phyloP scores from a whole-genome alignment of 805 yeast species.

The Suhomyces sp. region DNA sequence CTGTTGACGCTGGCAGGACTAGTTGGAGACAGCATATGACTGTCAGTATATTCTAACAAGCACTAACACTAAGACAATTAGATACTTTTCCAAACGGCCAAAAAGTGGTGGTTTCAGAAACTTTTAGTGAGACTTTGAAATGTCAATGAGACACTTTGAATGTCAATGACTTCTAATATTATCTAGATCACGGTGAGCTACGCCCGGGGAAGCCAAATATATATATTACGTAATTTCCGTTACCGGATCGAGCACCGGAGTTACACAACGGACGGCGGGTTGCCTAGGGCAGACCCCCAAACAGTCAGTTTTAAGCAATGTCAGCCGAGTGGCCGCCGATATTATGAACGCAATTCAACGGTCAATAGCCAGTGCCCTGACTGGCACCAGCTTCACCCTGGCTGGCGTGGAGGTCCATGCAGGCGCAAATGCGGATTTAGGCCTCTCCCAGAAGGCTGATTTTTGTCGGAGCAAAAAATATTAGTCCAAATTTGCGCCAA shows the following conservation, averaged over 20 bases:
- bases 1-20: background rate
- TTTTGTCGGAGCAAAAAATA: background rate
- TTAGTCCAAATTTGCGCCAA: background rate
- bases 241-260: background rate
- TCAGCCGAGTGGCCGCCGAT: background rate
- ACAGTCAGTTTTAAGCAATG: background rate
- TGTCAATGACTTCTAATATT: too few species aligned
- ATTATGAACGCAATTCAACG: background rate
- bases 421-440: background rate
- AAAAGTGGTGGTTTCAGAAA: too few species aligned
- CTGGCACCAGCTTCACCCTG: too few species aligned
- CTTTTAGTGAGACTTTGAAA: too few species aligned
- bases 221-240: background rate
- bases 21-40: background rate
- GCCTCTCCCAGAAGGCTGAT: background rate
- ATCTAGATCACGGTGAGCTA: background rate
- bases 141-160: too few species aligned
- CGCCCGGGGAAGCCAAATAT: background rate
- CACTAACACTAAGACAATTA: too few species aligned
- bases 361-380: background rate
- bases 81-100: too few species aligned
- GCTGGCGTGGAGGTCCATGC: background rate
- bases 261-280: background rate
- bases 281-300: background rate
- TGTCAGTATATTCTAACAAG: too few species aligned